Evolutionary conservation across 23 red algal species (phyloP).

Genomic region (Chondrus crispus): DNA sequence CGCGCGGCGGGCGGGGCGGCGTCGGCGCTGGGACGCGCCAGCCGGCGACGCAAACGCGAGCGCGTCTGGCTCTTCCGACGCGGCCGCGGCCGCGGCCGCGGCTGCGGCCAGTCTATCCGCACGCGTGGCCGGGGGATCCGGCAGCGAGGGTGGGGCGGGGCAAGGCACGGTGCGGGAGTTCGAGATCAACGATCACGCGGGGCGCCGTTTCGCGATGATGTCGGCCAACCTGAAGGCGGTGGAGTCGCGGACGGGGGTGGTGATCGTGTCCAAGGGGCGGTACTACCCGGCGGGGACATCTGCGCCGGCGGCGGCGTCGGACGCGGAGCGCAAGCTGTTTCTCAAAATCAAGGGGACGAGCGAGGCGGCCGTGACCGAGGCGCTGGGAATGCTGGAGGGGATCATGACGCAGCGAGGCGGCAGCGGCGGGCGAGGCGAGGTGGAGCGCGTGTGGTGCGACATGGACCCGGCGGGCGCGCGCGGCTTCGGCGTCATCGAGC

Average conservation of each 20-base stretch:
- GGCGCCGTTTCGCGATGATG: constrained; percentile 67
- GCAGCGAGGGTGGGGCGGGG: neutral
- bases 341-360: constrained; percentile 26
- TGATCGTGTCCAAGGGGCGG: constrained; percentile 53
- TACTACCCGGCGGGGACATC: constrained; percentile 8
- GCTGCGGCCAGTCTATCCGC: neutral
- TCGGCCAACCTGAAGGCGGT: constrained; percentile 40
- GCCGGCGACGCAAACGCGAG: neutral
- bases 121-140: neutral
- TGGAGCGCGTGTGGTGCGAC: constrained; percentile 57
- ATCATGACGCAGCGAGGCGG: constrained; percentile 15
- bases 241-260: constrained; percentile 31
- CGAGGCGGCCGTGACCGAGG: constrained; percentile 10
- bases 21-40: neutral
- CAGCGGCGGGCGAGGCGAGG: neutral
- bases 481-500: constrained; percentile 2
- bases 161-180: constrained; percentile 42
- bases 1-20: too few species aligned
- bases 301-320: neutral
- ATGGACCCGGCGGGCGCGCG: constrained; percentile 44
- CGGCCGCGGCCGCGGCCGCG: neutral
- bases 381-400: neutral
- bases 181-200: constrained; percentile 71
- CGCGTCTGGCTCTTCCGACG: too few species aligned
- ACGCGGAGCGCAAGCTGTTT: constrained; percentile 42